These are phyloP conservation scores for Blastobotrys muscicola DNA, from an alignment of 805 yeast species.

Conservation along the genomic window DNA sequence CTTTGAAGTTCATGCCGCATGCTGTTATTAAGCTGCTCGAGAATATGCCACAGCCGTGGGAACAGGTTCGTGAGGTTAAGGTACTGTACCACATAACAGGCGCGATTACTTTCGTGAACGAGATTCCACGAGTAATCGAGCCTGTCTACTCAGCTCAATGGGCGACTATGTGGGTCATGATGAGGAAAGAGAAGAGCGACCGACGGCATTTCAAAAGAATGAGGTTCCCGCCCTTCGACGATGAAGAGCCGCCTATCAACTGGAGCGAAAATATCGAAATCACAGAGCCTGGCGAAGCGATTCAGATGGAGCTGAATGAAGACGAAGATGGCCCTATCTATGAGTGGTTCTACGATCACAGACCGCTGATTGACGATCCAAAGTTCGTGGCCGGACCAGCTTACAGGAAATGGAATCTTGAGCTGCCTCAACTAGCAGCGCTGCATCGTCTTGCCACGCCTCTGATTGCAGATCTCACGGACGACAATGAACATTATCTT, in stretches of 20 bases:
- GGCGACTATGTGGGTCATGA: slow-evolving; percentile 86
- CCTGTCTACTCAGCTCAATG: slow-evolving; percentile 91
- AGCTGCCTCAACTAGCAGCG: slow-evolving; percentile 51
- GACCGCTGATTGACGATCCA: slow-evolving; percentile 55
- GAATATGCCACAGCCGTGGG: slow-evolving; percentile 99
- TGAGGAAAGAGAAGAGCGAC: slow-evolving; percentile 92
- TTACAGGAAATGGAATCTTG: slow-evolving; percentile 62
- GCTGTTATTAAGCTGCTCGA: slow-evolving; percentile 83
- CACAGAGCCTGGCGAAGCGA: slow-evolving; percentile 61
- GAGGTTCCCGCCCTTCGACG: slow-evolving; percentile 94
- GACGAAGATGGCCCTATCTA: slow-evolving; percentile 49
- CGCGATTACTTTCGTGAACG: slow-evolving; percentile 92
- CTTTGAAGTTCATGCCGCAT: slow-evolving; percentile 92
- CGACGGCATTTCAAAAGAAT: slow-evolving; percentile 82
- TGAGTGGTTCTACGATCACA: slow-evolving; percentile 76
- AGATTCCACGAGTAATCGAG: slow-evolving; percentile 81
- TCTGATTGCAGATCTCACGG: slow-evolving; percentile 46
- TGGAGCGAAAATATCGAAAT: slow-evolving; percentile 75
- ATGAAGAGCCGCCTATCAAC: slow-evolving; percentile 86
- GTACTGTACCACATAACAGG: slow-evolving; percentile 88
- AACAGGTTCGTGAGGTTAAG: slow-evolving; percentile 68
- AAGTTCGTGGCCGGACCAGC: slow-evolving; percentile 64
- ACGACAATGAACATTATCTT: slow-evolving; percentile 54
- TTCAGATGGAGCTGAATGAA: slow-evolving; percentile 55
- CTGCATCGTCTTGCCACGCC: slow-evolving; percentile 66